Evolutionary conservation across 2,329 filamentous ascomycete species (phyloP).

Genomic region (Colletotrichum melonis): DNA sequence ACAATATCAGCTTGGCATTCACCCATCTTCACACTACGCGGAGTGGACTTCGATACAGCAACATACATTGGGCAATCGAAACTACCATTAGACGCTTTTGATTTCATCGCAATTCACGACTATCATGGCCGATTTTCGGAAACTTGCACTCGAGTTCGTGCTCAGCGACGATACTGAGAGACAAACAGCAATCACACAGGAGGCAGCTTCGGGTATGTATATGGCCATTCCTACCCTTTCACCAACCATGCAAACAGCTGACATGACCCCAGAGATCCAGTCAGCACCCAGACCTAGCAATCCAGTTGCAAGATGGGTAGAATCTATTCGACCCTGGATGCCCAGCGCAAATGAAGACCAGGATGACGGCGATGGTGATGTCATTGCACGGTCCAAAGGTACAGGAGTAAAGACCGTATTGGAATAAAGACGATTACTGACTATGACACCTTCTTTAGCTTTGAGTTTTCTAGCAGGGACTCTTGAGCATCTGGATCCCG

Average conservation of each 20-base stretch:
- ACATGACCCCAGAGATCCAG: slow-evolving; percentile 55
- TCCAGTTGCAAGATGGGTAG: slow-evolving; percentile 65
- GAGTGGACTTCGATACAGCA: not conserved
- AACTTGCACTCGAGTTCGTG: slow-evolving; percentile 65
- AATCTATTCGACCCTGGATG: slow-evolving; percentile 67
- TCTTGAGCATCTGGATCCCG: slow-evolving; percentile 58
- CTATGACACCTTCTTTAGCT: slow-evolving; percentile 47
- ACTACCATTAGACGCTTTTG: not conserved
- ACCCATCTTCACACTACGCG: not conserved
- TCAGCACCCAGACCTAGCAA: slow-evolving; percentile 54
- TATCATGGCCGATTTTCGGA: slow-evolving; percentile 62
- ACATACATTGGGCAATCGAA: not conserved
- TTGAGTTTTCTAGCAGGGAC: slow-evolving; percentile 68
- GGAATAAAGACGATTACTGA: not conserved
- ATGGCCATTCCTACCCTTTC: not conserved
- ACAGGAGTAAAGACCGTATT: slow-evolving; percentile 1
- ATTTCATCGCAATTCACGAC: not conserved
- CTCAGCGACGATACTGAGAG: slow-evolving; percentile 60
- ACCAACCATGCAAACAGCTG: not conserved
- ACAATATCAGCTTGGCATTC: not conserved
- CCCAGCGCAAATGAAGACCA: slow-evolving; percentile 50
- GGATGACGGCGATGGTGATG: slow-evolving; percentile 55
- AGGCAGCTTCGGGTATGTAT: slow-evolving; percentile 56
- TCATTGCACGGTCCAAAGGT: slow-evolving; percentile 66
- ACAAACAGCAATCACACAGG: slow-evolving; percentile 53